These are phyloP conservation scores for Lunularia cruciata DNA, from an alignment of 225 moss, liverwort and hornwort species.

Conservation along the genomic window DNA sequence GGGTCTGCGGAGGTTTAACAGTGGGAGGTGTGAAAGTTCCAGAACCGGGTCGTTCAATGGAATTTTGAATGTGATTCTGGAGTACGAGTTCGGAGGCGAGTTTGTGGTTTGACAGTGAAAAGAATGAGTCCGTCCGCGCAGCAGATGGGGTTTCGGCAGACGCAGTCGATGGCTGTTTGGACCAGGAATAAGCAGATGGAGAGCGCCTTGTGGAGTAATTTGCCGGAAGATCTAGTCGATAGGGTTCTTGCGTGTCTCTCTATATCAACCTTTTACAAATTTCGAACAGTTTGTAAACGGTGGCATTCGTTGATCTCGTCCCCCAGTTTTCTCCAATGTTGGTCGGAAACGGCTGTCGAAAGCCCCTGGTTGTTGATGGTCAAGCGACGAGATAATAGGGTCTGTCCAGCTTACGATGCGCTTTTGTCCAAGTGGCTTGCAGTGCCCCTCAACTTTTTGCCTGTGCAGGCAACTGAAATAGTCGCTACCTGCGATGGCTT, in stretches of 20 bases:
- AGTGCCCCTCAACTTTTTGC: constrained; percentile 5
- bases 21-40: too few relatives aligned
- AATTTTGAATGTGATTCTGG: too few relatives aligned
- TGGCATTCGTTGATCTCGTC: constrained; percentile 26
- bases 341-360: constrained; percentile 8
- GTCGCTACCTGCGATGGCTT: constrained; percentile 23
- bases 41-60: too few relatives aligned
- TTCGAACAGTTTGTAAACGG: constrained; percentile 16
- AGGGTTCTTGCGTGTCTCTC: constrained; percentile 20
- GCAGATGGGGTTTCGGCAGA: neutral
- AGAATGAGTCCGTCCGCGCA: neutral
- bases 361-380: constrained; percentile 17
- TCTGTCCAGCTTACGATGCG: constrained; percentile 15
- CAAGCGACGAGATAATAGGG: constrained; percentile 6
- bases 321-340: constrained; percentile 19
- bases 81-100: neutral
- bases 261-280: neutral
- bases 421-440: constrained; percentile 1
- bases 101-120: neutral
- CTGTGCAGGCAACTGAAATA: constrained; percentile 8
- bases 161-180: neutral
- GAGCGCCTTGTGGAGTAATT: constrained; percentile 1
- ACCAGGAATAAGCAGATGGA: constrained; percentile 6
- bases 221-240: constrained; percentile 19
- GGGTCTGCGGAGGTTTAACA: too few relatives aligned